Conservation (phyloP, 1,139 yeast genomes). For the Saccharomycopsis hybrid region DNA sequence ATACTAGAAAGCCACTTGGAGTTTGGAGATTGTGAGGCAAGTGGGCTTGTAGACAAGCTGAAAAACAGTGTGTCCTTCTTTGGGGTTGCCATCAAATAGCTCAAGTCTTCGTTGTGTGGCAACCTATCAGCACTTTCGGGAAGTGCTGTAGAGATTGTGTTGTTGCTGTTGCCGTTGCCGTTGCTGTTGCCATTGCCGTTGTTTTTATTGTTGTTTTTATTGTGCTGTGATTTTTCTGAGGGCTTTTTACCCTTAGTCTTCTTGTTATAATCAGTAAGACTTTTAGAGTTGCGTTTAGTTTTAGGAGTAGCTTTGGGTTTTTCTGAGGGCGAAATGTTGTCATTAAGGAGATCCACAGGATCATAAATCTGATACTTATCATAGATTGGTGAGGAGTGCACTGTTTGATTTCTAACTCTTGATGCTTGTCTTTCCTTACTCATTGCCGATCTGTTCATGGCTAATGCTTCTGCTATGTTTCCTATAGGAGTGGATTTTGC, state of each 20-base stretch:
- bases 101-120: neutral
- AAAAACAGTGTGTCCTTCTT: neutral
- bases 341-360: no score
- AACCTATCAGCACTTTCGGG: neutral
- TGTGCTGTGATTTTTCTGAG: neutral
- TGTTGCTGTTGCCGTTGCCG: neutral
- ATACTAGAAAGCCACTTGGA: slow-evolving; percentile 8
- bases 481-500: neutral
- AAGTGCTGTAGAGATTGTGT: no score
- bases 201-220: neutral
- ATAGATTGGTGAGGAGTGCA: slow-evolving; percentile 2
- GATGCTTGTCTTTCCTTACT: slow-evolving; percentile 6
- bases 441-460: slow-evolving; percentile 11
- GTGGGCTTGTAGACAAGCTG: neutral
- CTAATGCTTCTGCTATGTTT: slow-evolving; percentile 15
- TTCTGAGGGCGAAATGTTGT: no score
- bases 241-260: neutral
- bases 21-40: slow-evolving; percentile 6
- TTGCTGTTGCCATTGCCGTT: neutral
- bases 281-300: neutral
- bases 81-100: neutral
- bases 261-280: neutral
- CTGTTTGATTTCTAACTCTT: neutral
- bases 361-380: neutral
- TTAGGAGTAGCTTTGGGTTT: neutral